Percentiles rank a stretch among this genome's conserved stretches.
phyloP scores from a whole-genome alignment of 192 early-diverging fungal species.

The Irineochytrium annulatum region DNA sequence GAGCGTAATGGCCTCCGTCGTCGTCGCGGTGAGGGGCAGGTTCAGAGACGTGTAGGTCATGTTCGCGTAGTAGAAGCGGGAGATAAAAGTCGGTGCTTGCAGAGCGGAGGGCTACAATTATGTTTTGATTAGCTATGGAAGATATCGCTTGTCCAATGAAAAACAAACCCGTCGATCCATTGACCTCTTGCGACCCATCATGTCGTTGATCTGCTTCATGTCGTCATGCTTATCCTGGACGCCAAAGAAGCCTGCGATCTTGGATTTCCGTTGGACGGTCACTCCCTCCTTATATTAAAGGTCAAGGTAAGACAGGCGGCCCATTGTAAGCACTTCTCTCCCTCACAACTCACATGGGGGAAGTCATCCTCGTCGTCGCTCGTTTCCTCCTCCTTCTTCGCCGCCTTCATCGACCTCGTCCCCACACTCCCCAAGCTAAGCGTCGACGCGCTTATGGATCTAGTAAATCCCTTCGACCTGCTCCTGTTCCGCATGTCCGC shows the following conservation, averaged over 20 bases:
- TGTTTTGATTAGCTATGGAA: slow-evolving; percentile 14
- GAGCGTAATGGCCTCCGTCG: slow-evolving; percentile 13
- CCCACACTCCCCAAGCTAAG: too few species aligned
- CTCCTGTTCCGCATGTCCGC: too few species aligned
- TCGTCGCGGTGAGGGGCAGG: slow-evolving; percentile 25
- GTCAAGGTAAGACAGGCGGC: background rate
- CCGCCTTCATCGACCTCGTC: too few species aligned
- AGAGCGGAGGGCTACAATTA: background rate
- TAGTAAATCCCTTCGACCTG: too few species aligned
- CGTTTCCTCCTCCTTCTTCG: too few species aligned
- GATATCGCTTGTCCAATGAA: background rate
- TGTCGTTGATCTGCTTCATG: slow-evolving; percentile 17
- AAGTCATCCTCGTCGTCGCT: too few species aligned
- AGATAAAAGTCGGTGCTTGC: slow-evolving; percentile 14
- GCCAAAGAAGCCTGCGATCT: slow-evolving; percentile 39
- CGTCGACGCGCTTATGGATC: too few species aligned
- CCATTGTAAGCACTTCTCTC: background rate
- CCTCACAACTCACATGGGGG: background rate
- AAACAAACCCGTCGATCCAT: background rate
- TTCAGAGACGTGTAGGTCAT: slow-evolving; percentile 39
- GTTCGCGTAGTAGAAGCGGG: slow-evolving; percentile 44
- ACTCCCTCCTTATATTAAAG: background rate
- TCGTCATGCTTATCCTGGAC: slow-evolving; percentile 20
- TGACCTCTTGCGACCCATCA: slow-evolving; percentile 11
- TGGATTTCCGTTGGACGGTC: slow-evolving; percentile 20